Evolutionary conservation across 2,329 filamentous ascomycete species (phyloP).

Genomic region (Sordariomycetes sp.): DNA sequence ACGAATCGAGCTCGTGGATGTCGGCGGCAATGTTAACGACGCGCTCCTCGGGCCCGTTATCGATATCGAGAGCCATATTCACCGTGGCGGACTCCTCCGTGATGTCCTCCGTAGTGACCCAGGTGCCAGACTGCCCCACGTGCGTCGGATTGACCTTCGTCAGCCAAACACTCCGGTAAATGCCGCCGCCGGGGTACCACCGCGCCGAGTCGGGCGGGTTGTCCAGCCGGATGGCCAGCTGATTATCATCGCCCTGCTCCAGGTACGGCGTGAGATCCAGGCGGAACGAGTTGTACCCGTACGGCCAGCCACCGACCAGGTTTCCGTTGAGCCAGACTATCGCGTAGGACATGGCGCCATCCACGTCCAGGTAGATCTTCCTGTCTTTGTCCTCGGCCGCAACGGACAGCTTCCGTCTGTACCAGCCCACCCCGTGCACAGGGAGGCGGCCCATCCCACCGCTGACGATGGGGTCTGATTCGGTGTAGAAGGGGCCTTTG

Average conservation of each 20-base stretch:
- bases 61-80: conserved; percentile 30
- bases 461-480: conserved; percentile 18
- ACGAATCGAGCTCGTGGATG: conserved; percentile 25
- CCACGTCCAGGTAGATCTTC: conserved; percentile 32
- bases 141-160: conserved; percentile 33
- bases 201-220: conserved; percentile 35
- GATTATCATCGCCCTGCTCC: conserved; percentile 22
- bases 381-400: conserved; percentile 21
- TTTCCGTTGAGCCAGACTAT: conserved; percentile 39
- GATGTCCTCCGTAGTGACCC: conserved; percentile 31
- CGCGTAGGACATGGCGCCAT: conserved; percentile 40
- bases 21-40: conserved; percentile 27
- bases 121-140: conserved; percentile 38
- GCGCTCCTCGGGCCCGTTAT: conserved; percentile 24
- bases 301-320: conserved; percentile 40
- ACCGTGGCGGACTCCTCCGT: conserved; percentile 31
- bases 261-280: conserved; percentile 35
- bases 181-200: conserved; percentile 43
- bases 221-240: conserved; percentile 38
- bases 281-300: conserved; percentile 38
- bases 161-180: conserved; percentile 45
- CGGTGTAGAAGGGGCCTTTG: conserved; percentile 29
- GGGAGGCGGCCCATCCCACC: conserved; percentile 33
- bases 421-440: conserved; percentile 41
- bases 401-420: conserved; percentile 21